phyloP scores from a whole-genome alignment of 306 rosid genomes.

The Dalbergia cultrata region DNA sequence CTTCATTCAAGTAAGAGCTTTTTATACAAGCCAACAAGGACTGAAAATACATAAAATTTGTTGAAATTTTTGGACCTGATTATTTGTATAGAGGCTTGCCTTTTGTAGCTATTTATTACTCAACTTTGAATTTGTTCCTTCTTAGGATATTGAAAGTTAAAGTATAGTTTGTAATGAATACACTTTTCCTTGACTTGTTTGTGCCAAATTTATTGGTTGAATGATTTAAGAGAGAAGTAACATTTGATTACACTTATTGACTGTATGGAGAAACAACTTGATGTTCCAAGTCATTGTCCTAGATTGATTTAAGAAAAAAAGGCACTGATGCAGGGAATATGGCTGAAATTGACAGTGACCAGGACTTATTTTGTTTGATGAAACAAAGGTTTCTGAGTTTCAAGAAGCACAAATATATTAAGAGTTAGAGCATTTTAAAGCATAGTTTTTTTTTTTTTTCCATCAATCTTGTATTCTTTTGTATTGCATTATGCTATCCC shows the following conservation, averaged over 20 bases:
- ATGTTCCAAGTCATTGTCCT: slow-evolving; percentile 39
- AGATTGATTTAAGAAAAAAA: slow-evolving; percentile 38
- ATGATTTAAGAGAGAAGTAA: slow-evolving; percentile 26
- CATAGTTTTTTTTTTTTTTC: too few relatives aligned
- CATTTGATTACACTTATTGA: slow-evolving; percentile 1
- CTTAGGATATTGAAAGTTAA: too few relatives aligned
- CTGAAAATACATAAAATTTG: background rate
- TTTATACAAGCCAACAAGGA: background rate
- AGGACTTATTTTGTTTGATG: slow-evolving; percentile 69
- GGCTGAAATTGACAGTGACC: slow-evolving; percentile 46
- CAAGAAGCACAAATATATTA: slow-evolving; percentile 72
- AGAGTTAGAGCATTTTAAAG: too few relatives aligned
- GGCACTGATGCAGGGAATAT: slow-evolving; percentile 38
- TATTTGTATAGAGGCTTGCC: background rate
- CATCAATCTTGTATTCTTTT: too few relatives aligned
- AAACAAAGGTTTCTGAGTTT: slow-evolving; percentile 74
- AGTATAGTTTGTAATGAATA: background rate
- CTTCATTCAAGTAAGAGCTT: slow-evolving; percentile 61
- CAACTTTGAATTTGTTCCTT: too few relatives aligned
- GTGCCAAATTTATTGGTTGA: background rate
- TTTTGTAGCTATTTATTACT: background rate
- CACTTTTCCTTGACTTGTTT: background rate
- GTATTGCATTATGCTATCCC: too few relatives aligned
- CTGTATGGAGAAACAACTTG: slow-evolving; percentile 52
- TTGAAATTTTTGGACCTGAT: background rate